Evolutionary conservation across 2,329 filamentous ascomycete species (phyloP), one percentile per base, ranked within the genome.

Genomic region (Aureobasidium uvarum): DNA sequence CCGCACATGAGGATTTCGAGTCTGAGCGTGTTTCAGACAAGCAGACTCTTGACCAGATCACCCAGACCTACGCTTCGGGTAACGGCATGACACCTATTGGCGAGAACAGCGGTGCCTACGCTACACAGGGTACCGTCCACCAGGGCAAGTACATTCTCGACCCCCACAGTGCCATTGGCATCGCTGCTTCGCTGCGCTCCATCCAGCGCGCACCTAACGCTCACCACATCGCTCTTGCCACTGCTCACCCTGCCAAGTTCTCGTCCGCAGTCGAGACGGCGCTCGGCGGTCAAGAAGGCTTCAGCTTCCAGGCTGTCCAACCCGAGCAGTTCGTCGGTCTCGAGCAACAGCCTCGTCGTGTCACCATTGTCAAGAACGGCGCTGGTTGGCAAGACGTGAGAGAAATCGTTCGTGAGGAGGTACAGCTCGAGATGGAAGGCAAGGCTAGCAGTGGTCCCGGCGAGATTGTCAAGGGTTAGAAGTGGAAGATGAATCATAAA

Each of bases 231-330:
- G 88, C 92, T 1, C 85, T 99, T 2, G 91, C 93, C 1, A 99
- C 95, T 1, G 95, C 95, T 2, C 95, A 99, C 77, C 94, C 95
- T 0, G 95, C 94, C 68, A 99, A 99, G 78, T 99, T 99, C 74
- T 87, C 89, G 0, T 86, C 86, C 38, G 93, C 93, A 0, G 94
- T 99, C 1, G 89, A 93, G 71, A 76, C 89, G 55, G 92, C 94
- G 0, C 81, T 98, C 67, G 84, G 86, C 69, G 84, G 84, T 10
- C 83, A 90, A 74, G 76, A 83, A n/a, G 87, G 84, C 1, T 97
- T 96, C 72, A 83, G 86, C 71, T 96, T 96, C 74, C 81, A 83
- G 68, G 85, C 89, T 68, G 89, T 98, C 1, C 82, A 96, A 64
- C 94, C 94, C 0, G 76, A 84, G 66, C 91, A 97, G 78, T 95